Base-by-base conservation (phyloP, 106 monocot species). In the Xerophyta viscosa region DNA sequence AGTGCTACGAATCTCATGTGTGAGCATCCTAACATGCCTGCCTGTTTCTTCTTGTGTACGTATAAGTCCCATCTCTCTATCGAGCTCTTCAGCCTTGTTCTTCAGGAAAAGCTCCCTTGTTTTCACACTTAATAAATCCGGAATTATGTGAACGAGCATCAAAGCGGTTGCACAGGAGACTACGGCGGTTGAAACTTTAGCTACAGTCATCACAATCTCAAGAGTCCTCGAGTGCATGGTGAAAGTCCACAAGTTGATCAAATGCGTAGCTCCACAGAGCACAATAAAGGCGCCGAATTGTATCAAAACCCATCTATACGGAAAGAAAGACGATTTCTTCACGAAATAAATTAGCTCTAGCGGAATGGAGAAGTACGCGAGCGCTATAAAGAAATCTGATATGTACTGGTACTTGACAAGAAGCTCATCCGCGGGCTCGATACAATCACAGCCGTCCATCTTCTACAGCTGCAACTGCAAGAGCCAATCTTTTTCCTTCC, bases 351-450 rank as follows among this genome's bases (percentile, higher is more conserved):
- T 76, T 56, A 88, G 84, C 78, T 96, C 94, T 2, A 96, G 72
- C 3, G 94, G 88, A 46, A 96, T 88, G 19, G 88, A 88, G 78
- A 96, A 84, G 64, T 96, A 96, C 10, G 94, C 94, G 29, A 96
- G 70, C 0, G 84, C 78, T 22, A 88, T 88, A 36, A 96, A 88
- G 70, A 96, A 88, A 55, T 96, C 88, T 1, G 94, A 96, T 60
- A 96, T 88, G 37, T 88, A 88, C 62, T 96, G 94, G 52, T 88
- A 96, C 56, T 88, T 96, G 36, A 88, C 54, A 27, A 88, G 53
- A 53, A 84, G 77, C 36, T 96, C 87, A 31, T 80, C 81, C 30
- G 78, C 73, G 22, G 75, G 81, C 58, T 84, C 88, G 50, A 88
- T 70, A 66, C 84, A 96, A 48, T 81, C 88, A 50, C 88, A 96